Percentiles rank a stretch among this genome's conserved stretches.
Evolutionary conservation across 129 eudicot genomes (phyloP).

Genomic region (Chrysanthemum lavandulifolium): DNA sequence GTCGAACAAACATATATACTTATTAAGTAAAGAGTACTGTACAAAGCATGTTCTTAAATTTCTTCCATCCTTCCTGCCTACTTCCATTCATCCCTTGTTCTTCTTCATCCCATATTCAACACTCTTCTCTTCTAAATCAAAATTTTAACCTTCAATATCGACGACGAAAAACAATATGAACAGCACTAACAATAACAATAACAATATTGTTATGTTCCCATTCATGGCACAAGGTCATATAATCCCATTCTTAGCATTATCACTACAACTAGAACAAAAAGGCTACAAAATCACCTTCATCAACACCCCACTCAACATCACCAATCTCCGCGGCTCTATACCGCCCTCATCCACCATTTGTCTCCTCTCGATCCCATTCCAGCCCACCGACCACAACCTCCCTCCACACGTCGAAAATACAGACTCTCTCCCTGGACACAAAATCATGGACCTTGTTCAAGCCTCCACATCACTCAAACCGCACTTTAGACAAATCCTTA

Average conservation of each 20-base stretch:
- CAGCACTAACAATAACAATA: not conserved
- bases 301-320: conserved; percentile 71
- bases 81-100: not conserved
- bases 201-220: conserved; percentile 58
- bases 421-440: conserved; percentile 44
- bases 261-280: conserved; percentile 40
- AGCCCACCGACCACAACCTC: conserved; percentile 58
- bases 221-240: conserved; percentile 90
- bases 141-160: not conserved
- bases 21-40: too few species aligned
- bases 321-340: conserved; percentile 44
- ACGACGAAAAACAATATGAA: conserved; percentile 12
- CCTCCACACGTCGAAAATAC: conserved; percentile 62
- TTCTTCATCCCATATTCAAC: not conserved
- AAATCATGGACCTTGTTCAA: conserved; percentile 34
- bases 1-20: too few species aligned
- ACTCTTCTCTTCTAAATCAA: not conserved
- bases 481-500: conserved; percentile 31
- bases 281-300: conserved; percentile 50
- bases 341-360: conserved; percentile 51
- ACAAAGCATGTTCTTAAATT: not conserved
- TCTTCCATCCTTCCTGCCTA: not conserved
- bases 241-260: conserved; percentile 64
- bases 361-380: conserved; percentile 57
- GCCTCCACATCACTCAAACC: conserved; percentile 41